Conservation (phyloP, 805 yeast genomes). For the Ogataea wickerhamii region DNA sequence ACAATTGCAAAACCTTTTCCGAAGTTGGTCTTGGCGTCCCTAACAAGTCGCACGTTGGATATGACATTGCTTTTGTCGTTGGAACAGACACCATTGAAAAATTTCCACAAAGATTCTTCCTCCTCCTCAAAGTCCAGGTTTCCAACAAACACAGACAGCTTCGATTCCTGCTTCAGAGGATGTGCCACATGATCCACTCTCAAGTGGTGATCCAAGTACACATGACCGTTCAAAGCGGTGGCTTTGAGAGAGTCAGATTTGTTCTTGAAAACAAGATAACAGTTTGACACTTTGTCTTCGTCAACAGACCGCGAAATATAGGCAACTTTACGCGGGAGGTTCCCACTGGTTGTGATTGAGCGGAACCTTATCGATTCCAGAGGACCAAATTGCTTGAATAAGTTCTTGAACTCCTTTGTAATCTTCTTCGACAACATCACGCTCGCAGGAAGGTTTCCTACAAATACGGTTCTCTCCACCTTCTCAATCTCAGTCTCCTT, state of each 20-base stretch:
- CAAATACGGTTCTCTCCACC: conserved; percentile 80
- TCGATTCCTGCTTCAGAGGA: conserved; percentile 82
- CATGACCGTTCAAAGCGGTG: conserved; percentile 55
- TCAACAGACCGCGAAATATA: conserved; percentile 77
- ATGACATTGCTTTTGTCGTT: conserved; percentile 47
- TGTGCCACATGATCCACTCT: conserved; percentile 93
- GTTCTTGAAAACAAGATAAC: conserved; percentile 75
- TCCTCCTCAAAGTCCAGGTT: conserved; percentile 88
- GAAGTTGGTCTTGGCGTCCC: conserved; percentile 89
- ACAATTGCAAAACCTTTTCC: conserved; percentile 98
- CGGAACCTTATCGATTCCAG: conserved; percentile 84
- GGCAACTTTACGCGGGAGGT: conserved; percentile 89
- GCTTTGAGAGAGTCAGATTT: conserved; percentile 47
- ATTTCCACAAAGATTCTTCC: conserved; percentile 86
- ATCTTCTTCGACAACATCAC: conserved; percentile 62
- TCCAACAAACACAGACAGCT: conserved; percentile 85
- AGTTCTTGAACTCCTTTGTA: conserved; percentile 60
- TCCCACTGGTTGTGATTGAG: conserved; percentile 84
- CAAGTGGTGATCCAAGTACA: conserved; percentile 70
- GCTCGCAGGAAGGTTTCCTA: conserved; percentile 73
- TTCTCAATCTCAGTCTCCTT: conserved; percentile 72
- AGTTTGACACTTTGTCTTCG: conserved; percentile 73
- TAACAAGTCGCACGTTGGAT: conserved; percentile 83
- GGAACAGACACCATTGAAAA: conserved; percentile 50
- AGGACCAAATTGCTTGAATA: conserved; percentile 51